Evolutionary conservation across 768 basidiomycete species (phyloP).

Genomic region (Leucocoprinus leucothites): DNA sequence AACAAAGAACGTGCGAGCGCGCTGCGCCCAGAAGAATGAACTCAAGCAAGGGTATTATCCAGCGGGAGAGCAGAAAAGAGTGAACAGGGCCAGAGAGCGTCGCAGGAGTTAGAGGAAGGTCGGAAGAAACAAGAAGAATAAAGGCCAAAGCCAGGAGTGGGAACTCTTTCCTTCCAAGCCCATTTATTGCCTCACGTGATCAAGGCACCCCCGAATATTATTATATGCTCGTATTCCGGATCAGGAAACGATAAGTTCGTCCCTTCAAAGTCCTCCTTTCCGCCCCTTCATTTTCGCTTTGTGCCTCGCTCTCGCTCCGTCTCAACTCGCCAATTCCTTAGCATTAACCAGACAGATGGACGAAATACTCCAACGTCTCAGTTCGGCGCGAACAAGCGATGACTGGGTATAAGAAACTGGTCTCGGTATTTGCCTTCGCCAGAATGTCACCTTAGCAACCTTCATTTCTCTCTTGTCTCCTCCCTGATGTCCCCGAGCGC

Average conservation of each 20-base stretch:
- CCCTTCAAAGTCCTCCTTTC: not conserved
- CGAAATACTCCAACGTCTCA: too few species aligned
- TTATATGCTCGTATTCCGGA: too few species aligned
- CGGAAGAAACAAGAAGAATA: not conserved
- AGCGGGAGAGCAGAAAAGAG: not conserved
- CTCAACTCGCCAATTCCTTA: too few species aligned
- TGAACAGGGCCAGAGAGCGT: not conserved
- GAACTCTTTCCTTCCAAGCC: not conserved
- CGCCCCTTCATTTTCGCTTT: not conserved
- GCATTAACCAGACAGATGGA: too few species aligned
- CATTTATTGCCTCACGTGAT: slow-evolving; percentile 3
- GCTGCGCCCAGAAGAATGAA: not conserved
- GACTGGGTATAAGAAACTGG: too few species aligned
- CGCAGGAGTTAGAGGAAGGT: not conserved
- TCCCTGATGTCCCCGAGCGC: too few species aligned
- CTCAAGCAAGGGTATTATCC: not conserved
- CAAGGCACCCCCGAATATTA: slow-evolving; percentile 4
- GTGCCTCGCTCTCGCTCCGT: not conserved
- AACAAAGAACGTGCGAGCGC: slow-evolving; percentile 1
- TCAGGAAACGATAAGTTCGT: not conserved
- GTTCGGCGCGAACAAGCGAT: too few species aligned
- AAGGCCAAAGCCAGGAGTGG: not conserved
- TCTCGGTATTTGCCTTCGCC: too few species aligned
- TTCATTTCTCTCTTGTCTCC: not conserved
- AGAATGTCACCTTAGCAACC: slow-evolving; percentile 1